These are phyloP conservation scores for Petunia secreta DNA, from an alignment of 257 asterid species.

Conservation along the genomic window DNA sequence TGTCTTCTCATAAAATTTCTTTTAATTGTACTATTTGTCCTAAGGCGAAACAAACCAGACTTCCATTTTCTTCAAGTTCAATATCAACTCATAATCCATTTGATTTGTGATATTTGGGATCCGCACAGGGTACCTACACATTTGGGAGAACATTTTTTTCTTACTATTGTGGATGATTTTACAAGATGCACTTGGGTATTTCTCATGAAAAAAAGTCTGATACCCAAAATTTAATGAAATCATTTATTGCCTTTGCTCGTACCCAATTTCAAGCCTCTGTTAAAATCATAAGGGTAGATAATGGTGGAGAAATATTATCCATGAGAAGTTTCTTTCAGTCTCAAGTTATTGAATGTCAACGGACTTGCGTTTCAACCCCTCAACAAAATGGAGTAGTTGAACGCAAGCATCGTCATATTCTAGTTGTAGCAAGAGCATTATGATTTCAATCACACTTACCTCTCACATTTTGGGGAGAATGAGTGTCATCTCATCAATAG, in stretches of 20 bases:
- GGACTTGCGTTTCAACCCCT: background rate
- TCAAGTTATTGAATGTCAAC: background rate
- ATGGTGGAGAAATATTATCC: background rate
- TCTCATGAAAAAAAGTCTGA: background rate
- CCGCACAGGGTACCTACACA: conserved; percentile 8
- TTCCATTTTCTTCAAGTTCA: conserved; percentile 21
- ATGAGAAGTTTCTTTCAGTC: background rate
- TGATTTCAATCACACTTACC: background rate
- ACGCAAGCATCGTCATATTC: background rate
- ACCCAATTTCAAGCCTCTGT: background rate
- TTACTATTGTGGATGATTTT: conserved; percentile 22
- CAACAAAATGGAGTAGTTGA: conserved; percentile 22
- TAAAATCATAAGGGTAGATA: background rate
- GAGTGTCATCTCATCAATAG: background rate
- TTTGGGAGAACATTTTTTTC: background rate
- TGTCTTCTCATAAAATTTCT: background rate
- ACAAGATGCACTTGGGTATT: background rate
- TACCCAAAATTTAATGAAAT: background rate
- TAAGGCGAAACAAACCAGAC: conserved; percentile 1
- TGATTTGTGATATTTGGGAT: conserved; percentile 30
- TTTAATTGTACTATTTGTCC: conserved; percentile 5
- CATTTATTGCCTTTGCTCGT: background rate
- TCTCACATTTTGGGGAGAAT: background rate
- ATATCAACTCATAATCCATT: conserved; percentile 6
- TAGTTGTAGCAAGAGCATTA: background rate